Percentiles rank a stretch among this genome's conserved stretches.
These are phyloP conservation scores for Baudoinia panamericana DNA, from an alignment of 495 filamentous ascomycete species.

Conservation along the genomic window DNA sequence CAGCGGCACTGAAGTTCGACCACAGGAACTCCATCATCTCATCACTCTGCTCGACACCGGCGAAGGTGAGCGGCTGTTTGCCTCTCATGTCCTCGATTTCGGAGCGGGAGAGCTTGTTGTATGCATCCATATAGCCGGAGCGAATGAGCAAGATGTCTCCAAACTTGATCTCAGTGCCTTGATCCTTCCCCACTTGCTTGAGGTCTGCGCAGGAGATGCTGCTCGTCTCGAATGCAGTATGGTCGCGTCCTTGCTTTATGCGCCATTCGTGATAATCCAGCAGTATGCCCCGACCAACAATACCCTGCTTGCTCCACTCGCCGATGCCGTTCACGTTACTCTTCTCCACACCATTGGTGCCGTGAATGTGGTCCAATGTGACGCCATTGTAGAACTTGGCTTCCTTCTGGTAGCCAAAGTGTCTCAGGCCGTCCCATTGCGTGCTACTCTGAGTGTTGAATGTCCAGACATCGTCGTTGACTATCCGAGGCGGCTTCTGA, in stretches of 20 bases:
- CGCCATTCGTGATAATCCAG: slow-evolving; percentile 32
- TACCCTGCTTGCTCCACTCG: slow-evolving; percentile 32
- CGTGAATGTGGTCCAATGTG: slow-evolving; percentile 41
- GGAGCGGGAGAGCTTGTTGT: slow-evolving; percentile 21
- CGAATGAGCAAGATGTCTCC: slow-evolving; percentile 46
- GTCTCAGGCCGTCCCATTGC: slow-evolving; percentile 27
- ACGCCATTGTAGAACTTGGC: slow-evolving; percentile 48
- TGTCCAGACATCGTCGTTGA: slow-evolving; percentile 32
- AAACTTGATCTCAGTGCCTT: slow-evolving; percentile 38
- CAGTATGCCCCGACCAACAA: slow-evolving; percentile 38
- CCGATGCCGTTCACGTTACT: slow-evolving; percentile 36
- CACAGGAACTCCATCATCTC: slow-evolving; percentile 31
- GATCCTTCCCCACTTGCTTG: slow-evolving; percentile 33
- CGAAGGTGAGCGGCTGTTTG: slow-evolving; percentile 30
- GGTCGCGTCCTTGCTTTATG: slow-evolving; percentile 19
- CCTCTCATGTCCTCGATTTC: slow-evolving; percentile 28
- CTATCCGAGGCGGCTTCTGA: slow-evolving; percentile 23
- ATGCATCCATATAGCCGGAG: slow-evolving; percentile 35
- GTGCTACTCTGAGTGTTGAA: slow-evolving; percentile 29
- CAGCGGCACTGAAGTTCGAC: slow-evolving; percentile 28
- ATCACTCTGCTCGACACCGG: slow-evolving; percentile 39
- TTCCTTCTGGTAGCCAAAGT: slow-evolving; percentile 27
- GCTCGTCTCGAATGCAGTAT: slow-evolving; percentile 32
- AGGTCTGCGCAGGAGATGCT: slow-evolving; percentile 36
- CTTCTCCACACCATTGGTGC: slow-evolving; percentile 19